Evolutionary conservation across 441 rosid genomes (phyloP), one percentile per base, ranked within the genome.

Genomic region (Brassica hybrid): DNA sequence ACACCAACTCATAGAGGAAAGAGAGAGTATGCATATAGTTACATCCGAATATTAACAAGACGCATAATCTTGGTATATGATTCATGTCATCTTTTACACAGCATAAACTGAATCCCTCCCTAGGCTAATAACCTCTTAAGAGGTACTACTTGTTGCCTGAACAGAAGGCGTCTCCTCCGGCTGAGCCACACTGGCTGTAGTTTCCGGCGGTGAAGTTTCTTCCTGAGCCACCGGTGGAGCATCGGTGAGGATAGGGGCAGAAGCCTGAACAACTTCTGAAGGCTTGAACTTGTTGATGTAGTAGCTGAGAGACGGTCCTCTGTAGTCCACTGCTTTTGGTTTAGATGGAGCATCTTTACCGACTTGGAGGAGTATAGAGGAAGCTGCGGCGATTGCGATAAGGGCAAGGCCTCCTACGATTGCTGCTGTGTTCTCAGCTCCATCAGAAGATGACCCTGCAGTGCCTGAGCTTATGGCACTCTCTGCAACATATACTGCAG

Each of bases 401-500:
- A 94, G 84, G 36, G 91, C 96, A 18, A 94, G 5, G 13, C 92
- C 94, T 11, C 83, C 93, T 16, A 83, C 81, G 3, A 91, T 32
- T 17, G 96, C 97, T 13, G 38, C 87, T 0, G 95, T 92, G 79
- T 88, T 94, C 85, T 88, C 94, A 18, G 94, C 80, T 8, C 97
- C 98, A 21, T 73, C 86, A 0, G 97, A 48, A 0, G 97, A 94
- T 14, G 95, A 87, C 71, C 98, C 97, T 3, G 96, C 89, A 36
- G 18, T 84, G 77, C 98, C 97, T 0, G 99, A 94, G 86, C 97
- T 93, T 79, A 91, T 85, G 5, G 90, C 97, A 41, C 90, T 91
- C 85, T 94, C 97, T 18, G 99, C 94, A 79, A 93, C 79, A 50
- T 94, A 94, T 21, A 94, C 88, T 68, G 92, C 79, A 77, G 99